Evolutionary conservation across 2,329 filamentous ascomycete species (phyloP), one percentile per base, ranked within the genome.

Genomic region (Monilinia fructigena): DNA sequence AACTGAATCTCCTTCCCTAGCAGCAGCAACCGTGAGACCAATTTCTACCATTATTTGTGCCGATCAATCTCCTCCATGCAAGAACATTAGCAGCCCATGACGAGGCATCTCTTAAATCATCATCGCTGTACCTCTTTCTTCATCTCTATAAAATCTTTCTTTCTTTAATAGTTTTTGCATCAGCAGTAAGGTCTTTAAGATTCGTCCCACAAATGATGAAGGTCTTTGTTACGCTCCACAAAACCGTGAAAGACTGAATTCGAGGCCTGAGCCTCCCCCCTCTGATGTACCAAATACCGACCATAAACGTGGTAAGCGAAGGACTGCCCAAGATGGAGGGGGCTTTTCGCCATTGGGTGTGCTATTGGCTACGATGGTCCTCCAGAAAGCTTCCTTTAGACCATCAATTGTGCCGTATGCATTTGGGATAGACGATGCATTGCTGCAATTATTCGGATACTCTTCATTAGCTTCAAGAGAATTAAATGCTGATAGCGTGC

Each of bases 351-450:
- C 55, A 3, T 23, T 65, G 23, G 40, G 45, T 20, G 35, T 60
- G n/a, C 31, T 65, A 28, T 60, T 18, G 8, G 63, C 63, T 23
- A 54, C 35, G 28, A 60, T 60, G 8, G 63, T 60, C 31, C 38
- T 65, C 55, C 63, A 65, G 18, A 65, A 65, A 31, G 55, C 63
- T 59, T 65, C 31, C 42, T 52, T 65, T 14, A 65, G 45, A 11
- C 47, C 47, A 8, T 60, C 38, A 2, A 60, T 28, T 8, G 54
- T 60, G 4, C 47, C 47, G 16, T 65, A 65, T 42, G 23, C 45
- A 31, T 65, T 60, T 18, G 11, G 55, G 5, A 65, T 48, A 5
- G 35, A 53, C 3, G 18, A 26, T 26, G 45, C 63, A 60, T 35
- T 35, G 7, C 14, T 14, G 20, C 20, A 31, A 26, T 60, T 60